A percentile compares a stretch with the other conserved stretches of the same genome.
These are phyloP conservation scores for Durotheca rogersii DNA, from an alignment of 495 filamentous ascomycete species.

Conservation along the genomic window DNA sequence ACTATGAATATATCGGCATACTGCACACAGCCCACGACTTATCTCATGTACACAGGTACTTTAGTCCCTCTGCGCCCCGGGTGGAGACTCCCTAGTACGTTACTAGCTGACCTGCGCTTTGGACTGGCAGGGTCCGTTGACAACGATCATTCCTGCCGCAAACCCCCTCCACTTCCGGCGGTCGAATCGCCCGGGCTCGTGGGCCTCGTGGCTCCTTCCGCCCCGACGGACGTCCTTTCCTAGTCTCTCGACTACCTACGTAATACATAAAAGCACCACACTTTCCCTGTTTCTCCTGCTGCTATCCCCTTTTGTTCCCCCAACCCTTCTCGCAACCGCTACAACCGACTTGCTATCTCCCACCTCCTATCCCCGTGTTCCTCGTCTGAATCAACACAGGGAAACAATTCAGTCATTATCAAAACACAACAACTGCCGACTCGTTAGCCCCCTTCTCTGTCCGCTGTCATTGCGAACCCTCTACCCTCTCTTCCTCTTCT, in stretches of 20 bases:
- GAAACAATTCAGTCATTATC: too few species aligned
- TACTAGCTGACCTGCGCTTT: too few species aligned
- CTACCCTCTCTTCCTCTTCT: neutral
- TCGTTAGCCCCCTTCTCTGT: too few species aligned
- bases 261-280: constrained; percentile 24
- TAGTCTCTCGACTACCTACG: constrained; percentile 10
- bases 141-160: constrained; percentile 20
- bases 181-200: constrained; percentile 26
- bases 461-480: too few species aligned
- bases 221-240: constrained; percentile 11
- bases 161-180: constrained; percentile 30
- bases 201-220: constrained; percentile 22
- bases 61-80: neutral
- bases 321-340: constrained; percentile 1
- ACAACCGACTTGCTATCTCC: constrained; percentile 1
- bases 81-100: neutral
- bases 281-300: constrained; percentile 1
- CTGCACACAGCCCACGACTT: too few species aligned
- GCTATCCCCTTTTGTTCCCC: constrained; percentile 5
- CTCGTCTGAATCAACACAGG: too few species aligned
- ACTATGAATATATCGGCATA: too few species aligned
- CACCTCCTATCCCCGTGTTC: constrained; percentile 6
- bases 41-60: too few species aligned
- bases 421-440: too few species aligned
- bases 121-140: neutral